These are phyloP conservation scores for Phytophthora foliorum DNA, from an alignment of 352 stramenopile genomes.

Conservation along the genomic window DNA sequence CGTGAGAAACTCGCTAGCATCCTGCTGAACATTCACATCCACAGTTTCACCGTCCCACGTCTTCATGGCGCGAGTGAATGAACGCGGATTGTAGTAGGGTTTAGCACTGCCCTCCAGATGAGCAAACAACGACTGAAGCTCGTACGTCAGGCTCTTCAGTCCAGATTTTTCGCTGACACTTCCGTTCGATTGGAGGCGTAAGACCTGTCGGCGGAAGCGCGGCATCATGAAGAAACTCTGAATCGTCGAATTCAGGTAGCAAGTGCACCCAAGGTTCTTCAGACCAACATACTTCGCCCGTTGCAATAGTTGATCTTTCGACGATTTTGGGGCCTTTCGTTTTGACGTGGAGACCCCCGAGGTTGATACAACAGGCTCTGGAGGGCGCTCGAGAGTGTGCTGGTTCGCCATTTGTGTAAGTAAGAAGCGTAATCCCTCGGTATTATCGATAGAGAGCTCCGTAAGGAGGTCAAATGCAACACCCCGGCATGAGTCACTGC, in stretches of 20 bases:
- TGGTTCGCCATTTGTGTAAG: conserved; percentile 77
- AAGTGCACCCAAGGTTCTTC: conserved; percentile 96
- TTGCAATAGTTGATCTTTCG: conserved; percentile 59
- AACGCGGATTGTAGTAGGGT: conserved; percentile 84
- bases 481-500: conserved; percentile 75
- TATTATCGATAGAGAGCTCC: conserved; percentile 76
- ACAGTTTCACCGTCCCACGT: conserved; percentile 91
- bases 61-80: conserved; percentile 86
- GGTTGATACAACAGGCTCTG: conserved; percentile 38
- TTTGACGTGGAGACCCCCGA: conserved; percentile 49
- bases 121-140: conserved; percentile 93
- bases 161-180: conserved; percentile 24
- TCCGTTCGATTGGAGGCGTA: conserved; percentile 61
- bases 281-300: conserved; percentile 92
- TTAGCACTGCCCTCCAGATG: conserved; percentile 90
- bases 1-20: conserved; percentile 94
- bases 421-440: conserved; percentile 66
- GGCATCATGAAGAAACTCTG: conserved; percentile 97
- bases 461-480: conserved; percentile 84
- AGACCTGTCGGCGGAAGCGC: conserved; percentile 87
- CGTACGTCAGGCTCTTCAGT: conserved; percentile 68
- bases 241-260: conserved; percentile 96
- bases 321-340: conserved; percentile 55
- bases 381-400: conserved; percentile 71
- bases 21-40: conserved; percentile 93